Evolutionary conservation across 768 basidiomycete species (phyloP).

Genomic region (Suillus subalutaceus): DNA sequence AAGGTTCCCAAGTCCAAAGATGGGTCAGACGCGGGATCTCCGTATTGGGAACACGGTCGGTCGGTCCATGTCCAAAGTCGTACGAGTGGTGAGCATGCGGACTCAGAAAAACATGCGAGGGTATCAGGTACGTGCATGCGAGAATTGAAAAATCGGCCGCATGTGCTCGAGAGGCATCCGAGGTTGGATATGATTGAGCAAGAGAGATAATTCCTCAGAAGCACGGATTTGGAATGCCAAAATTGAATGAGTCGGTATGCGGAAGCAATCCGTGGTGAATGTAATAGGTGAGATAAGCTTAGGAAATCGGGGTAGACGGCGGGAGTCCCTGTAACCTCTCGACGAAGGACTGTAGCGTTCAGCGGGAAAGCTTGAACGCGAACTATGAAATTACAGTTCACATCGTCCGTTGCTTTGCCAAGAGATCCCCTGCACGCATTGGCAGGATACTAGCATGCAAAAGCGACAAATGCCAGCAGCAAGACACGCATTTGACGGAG

Average conservation of each 20-base stretch:
- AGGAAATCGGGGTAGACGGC: neutral
- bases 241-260: neutral
- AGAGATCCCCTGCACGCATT: neutral
- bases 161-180: neutral
- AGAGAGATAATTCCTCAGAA: neutral
- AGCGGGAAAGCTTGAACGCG: neutral
- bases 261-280: neutral
- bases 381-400: neutral
- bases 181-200: conserved; percentile 5
- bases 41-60: neutral
- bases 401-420: no score
- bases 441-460: neutral
- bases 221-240: neutral
- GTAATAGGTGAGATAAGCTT: neutral
- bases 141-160: neutral
- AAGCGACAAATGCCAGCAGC: no score
- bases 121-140: neutral
- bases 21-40: neutral
- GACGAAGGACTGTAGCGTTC: neutral
- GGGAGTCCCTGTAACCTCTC: neutral
- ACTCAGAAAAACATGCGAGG: neutral
- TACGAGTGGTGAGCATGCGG: neutral
- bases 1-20: neutral
- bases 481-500: neutral
- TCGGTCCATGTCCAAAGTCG: neutral